These are phyloP conservation scores for Blastobotrys raffinosifermentans DNA, from an alignment of 1,139 yeast genomes.

Conservation along the genomic window DNA sequence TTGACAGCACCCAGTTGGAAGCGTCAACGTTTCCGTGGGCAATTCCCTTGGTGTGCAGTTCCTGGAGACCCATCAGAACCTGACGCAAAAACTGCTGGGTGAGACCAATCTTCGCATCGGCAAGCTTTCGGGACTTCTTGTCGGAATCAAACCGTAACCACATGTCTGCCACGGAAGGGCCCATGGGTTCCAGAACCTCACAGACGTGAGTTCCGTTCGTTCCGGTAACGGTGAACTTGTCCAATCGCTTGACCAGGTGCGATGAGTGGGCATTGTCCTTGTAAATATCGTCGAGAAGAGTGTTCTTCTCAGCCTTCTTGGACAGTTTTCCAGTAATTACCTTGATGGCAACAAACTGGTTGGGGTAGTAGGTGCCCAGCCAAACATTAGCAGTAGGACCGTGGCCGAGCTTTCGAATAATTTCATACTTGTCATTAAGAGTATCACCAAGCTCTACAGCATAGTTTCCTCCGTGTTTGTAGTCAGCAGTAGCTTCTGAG, in stretches of 20 bases:
- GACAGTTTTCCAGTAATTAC: conserved; percentile 12
- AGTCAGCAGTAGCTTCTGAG: conserved; percentile 13
- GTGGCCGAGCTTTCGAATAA: conserved; percentile 14
- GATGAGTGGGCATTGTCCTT: conserved; percentile 7
- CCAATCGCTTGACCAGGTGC: conserved; percentile 10
- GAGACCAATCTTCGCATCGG: conserved; percentile 10
- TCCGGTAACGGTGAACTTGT: conserved; percentile 12
- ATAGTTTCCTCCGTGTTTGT: conserved; percentile 13
- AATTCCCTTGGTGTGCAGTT: conserved; percentile 9
- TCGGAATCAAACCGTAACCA: conserved; percentile 13
- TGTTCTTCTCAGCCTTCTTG: conserved; percentile 11
- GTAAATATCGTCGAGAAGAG: conserved; percentile 9
- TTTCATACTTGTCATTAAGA: conserved; percentile 10
- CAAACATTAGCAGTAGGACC: conserved; percentile 13
- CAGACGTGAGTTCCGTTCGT: conserved; percentile 14
- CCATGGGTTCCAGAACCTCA: conserved; percentile 13
- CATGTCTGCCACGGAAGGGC: conserved; percentile 11
- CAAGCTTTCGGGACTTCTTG: conserved; percentile 12
- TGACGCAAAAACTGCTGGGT: conserved; percentile 11
- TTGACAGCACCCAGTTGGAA: conserved; percentile 10
- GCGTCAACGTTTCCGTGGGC: conserved; percentile 12
- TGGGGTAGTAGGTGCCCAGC: conserved; percentile 8
- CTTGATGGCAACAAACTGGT: conserved; percentile 11
- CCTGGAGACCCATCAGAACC: conserved; percentile 8
- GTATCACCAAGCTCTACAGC: conserved; percentile 11